Conservation (phyloP, 2,329 filamentous ascomycete species). For the Fusarium equiseti region DNA sequence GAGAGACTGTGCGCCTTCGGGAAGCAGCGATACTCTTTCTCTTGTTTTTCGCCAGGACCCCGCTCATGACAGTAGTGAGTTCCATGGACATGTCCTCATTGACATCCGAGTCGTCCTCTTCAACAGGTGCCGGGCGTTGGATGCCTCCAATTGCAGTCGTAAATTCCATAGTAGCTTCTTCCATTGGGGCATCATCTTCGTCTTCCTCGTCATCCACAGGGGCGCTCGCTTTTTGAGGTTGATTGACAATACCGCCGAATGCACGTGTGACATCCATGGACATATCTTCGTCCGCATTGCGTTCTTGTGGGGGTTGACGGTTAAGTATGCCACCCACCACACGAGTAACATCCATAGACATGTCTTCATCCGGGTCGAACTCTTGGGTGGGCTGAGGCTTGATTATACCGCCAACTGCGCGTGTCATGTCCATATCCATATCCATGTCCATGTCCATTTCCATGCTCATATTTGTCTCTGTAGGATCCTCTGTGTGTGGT, state of each 20-base stretch:
- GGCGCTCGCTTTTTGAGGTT: constrained; percentile 12
- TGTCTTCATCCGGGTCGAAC: constrained; percentile 68
- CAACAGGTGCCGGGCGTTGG: constrained; percentile 50
- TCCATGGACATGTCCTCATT: constrained; percentile 85
- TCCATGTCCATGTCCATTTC: constrained; percentile 58
- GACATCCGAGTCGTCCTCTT: constrained; percentile 54
- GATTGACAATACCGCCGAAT: constrained; percentile 79
- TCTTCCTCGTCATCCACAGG: constrained; percentile 45
- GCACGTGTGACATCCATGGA: constrained; percentile 95
- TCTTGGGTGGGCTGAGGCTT: constrained; percentile 58
- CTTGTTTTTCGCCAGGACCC: constrained; percentile 58
- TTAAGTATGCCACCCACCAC: constrained; percentile 69
- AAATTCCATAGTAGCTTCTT: constrained; percentile 78
- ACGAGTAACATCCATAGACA: constrained; percentile 95
- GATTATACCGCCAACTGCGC: constrained; percentile 67
- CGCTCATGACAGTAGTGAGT: constrained; percentile 74
- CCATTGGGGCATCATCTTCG: constrained; percentile 52
- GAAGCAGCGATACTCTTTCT: constrained; percentile 41
- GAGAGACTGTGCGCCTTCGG: constrained; percentile 43
- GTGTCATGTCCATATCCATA: constrained; percentile 66
- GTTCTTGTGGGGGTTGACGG: constrained; percentile 57
- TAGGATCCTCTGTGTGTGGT: constrained; percentile 45
- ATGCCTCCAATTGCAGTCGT: constrained; percentile 84
- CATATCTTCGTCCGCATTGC: constrained; percentile 72
- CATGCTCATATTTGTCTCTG: constrained; percentile 55